phyloP scores from a whole-genome alignment of 176 grass and related monocot species.

The bread wheat (Triticum aestivum) region IWGSC_CS_RefSeq_v2.1 NC_057811.1:455826495-455826994 shows the following conservation, averaged over 20 bases:
- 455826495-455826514: background rate
- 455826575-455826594: background rate
- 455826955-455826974: slow-evolving; percentile 56
- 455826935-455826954: slow-evolving; percentile 33
- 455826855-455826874: slow-evolving; percentile 57
- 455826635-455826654: background rate
- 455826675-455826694: background rate
- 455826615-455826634: slow-evolving; percentile 7
- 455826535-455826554: slow-evolving; percentile 9
- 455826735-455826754: background rate
- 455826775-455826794: background rate
- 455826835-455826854: slow-evolving; percentile 62
- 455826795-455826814: slow-evolving; percentile 72
- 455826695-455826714: background rate
- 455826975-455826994: slow-evolving; percentile 82
- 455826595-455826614: background rate
- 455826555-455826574: slow-evolving; percentile 34
- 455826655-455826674: background rate
- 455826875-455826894: slow-evolving; percentile 60
- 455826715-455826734: background rate
- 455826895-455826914: slow-evolving; percentile 57
- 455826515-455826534: background rate
- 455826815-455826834: slow-evolving; percentile 95
- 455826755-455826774: background rate
- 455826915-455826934: slow-evolving; percentile 46